Evolutionary conservation across 176 grass and related monocot genomes (phyloP), one percentile per base, ranked within the genome.

Genomic region (Puya raimondii): DNA sequence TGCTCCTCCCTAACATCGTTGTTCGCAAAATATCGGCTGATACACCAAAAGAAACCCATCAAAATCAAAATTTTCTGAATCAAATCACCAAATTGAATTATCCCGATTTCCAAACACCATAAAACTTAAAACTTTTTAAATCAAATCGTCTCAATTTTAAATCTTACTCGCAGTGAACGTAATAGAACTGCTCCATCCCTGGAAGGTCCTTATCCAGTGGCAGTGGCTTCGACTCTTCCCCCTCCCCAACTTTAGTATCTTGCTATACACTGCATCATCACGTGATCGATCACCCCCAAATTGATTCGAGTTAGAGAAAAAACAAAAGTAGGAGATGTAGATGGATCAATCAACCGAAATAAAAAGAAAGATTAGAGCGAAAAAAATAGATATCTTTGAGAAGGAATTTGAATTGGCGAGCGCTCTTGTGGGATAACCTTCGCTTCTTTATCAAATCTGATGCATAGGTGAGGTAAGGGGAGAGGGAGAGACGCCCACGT

Each of bases 161-260:
- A 23, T 12, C 74, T 54, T 90, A 92, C 93, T 97, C 86, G 89
- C 93, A 99, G 67, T 93, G 89, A 72, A 90, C 65, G 70, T 86
- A 99, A 81, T 99, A 90, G 76, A 93, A 99, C 71, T 99, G 94
- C 2, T 87, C 94, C 87, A 99, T 83, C 56, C 94, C 94, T 2
- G 89, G 89, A 29, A 93, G 89, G 48, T 97, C 94, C 52, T 85
- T 86, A 51, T 97, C 94, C 26, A 72, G 58, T 49, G 94, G 94
- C 16, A 90, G 79, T 3, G 67, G 22, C 17, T 89, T 87, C 22
- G 2, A 61, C 51, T 85, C 71, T 21, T 64, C 81, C 33, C 65
- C 48, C 68, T 92, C 84, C 21, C 89, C 12, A 90, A 82, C 80
- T 99, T 99, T 66, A 99, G 1, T n/a, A 99, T 70, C 65, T 99